phyloP scores from a whole-genome alignment of 441 rosid genomes.

The Adansonia grandidieri region DNA sequence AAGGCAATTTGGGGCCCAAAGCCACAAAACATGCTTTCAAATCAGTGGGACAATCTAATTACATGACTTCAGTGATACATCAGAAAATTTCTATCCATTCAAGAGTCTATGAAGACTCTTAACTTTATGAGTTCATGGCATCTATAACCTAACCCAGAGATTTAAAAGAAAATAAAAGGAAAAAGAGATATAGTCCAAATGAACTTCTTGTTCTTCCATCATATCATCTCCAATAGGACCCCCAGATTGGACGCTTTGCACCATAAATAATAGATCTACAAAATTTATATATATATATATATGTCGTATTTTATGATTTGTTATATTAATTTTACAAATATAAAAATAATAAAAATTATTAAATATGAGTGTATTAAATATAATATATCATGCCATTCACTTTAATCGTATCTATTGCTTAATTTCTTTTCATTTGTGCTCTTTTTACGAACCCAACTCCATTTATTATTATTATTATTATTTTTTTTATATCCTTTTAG shows the following conservation, averaged over 20 bases:
- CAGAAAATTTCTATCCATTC: not conserved
- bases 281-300: too few relatives aligned
- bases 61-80: not conserved
- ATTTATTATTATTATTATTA: too few relatives aligned
- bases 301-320: too few relatives aligned
- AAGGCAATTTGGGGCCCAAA: conserved; percentile 12
- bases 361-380: too few relatives aligned
- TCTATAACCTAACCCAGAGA: not conserved
- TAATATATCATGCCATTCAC: too few relatives aligned
- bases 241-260: conserved; percentile 7
- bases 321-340: too few relatives aligned
- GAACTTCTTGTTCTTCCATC: conserved; percentile 9
- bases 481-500: not conserved
- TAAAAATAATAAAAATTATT: too few relatives aligned
- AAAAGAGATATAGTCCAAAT: not conserved
- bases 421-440: conserved; percentile 3
- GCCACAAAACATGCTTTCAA: conserved; percentile 4
- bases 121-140: not conserved
- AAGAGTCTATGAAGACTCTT: not conserved
- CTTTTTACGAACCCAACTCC: not conserved
- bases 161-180: not conserved
- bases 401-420: not conserved
- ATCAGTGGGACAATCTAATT: conserved; percentile 15
- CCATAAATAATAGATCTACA: not conserved
- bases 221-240: conserved; percentile 14